Base-by-base conservation (phyloP, 2,329 filamentous ascomycete species). In the Epichloe sp. region DNA sequence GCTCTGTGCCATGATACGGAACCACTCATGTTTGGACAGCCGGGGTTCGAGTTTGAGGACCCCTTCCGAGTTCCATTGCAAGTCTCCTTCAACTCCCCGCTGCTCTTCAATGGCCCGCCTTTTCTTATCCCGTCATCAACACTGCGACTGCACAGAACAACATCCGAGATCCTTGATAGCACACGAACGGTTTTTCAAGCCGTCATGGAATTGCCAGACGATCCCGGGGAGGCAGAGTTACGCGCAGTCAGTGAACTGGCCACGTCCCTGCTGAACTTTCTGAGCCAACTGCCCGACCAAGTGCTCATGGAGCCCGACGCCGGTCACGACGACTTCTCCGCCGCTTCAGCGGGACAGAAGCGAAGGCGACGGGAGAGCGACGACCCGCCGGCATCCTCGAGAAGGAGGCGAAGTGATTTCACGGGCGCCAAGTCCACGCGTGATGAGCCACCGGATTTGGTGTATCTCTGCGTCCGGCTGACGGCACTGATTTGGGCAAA, bases 121-220 rank as follows among this genome's bases (percentile, higher is more conserved):
- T 78, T 77, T 57, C 58, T 64, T 5, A 66, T 65, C 35, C 73
- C 67, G 19, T 65, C 64, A 26, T 65, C 67, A 11, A 63, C 67
- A 0, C 60, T 76, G 2, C 62, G 65, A n/a, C 61, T 78, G n/a
- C 71, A 76, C 48, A 62, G 65, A 1, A 63, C 65, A 48, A 73
- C 72, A 1, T 73, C 74, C 4, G 65, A 68, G 14, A 73, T 79
- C 48, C 68, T 79, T 3, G 76, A 79, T 50, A 70, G 75, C 47
- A 70, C 77, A 61, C 69, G 75, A 4, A 69, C 70, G 21, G 62
- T 79, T 1, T 63, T 76, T n/a, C 59, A 65, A 12, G 60, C 68
- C 3, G 68, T 76, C 0, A 54, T 74, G 5, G 59, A 64, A 1
- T 60, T 75, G n/a, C 67, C 72, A 0, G 52, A 57, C 2, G 44